Percentiles rank a stretch among this genome's conserved stretches.
Evolutionary conservation across 208 protist species (phyloP).

Genomic region (Angomonas ambiguus): DNA sequence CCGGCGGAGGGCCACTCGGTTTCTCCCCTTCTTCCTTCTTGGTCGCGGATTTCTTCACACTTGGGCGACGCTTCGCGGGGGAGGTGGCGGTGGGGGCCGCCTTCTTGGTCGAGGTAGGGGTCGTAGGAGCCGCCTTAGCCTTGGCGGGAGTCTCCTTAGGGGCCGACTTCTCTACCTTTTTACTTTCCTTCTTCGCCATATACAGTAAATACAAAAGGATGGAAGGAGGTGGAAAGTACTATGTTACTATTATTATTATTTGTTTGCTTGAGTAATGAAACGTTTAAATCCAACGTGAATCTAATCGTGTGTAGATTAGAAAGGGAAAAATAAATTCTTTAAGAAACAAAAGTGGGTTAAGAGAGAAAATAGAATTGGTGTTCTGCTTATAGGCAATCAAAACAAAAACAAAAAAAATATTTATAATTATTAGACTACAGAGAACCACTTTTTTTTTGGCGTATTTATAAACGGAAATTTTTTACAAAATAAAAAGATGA

Average conservation of each 20-base stretch:
- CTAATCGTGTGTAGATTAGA: neutral
- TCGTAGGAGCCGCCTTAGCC: neutral
- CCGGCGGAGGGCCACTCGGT: neutral
- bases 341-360: too few relatives aligned
- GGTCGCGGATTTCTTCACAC: neutral
- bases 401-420: constrained; percentile 1
- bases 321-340: neutral
- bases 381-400: neutral
- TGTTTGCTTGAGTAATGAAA: neutral
- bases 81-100: neutral
- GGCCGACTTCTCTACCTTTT: neutral
- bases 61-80: neutral
- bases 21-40: neutral
- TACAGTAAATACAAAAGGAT: neutral
- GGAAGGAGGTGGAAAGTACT: neutral
- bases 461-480: neutral
- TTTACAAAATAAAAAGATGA: neutral
- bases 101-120: neutral
- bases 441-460: too few relatives aligned
- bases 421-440: too few relatives aligned
- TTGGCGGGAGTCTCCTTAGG: neutral
- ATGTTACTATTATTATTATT: neutral
- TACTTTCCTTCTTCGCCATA: neutral
- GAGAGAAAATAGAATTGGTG: neutral
- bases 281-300: neutral